These are phyloP conservation scores for Zygosaccharomyces siamensis DNA, from an alignment of 805 yeast genomes.

Conservation along the genomic window DNA sequence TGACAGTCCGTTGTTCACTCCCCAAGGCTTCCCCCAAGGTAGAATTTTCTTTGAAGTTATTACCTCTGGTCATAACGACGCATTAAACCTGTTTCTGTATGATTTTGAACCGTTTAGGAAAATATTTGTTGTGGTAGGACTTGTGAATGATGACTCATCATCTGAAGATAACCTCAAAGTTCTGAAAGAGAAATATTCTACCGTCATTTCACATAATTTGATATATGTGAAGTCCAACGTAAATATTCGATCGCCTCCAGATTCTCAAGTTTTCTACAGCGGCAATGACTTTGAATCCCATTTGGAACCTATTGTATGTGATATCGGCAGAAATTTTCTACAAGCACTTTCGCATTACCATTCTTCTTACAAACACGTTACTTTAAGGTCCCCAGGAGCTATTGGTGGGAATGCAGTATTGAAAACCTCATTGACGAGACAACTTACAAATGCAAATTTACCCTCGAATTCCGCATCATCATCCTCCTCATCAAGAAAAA, in stretches of 20 bases:
- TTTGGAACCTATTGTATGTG: conserved; percentile 66
- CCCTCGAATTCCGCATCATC: conserved; percentile 4
- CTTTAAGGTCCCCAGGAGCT: conserved; percentile 76
- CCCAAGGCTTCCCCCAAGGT: conserved; percentile 82
- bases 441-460: conserved; percentile 5
- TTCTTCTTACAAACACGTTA: conserved; percentile 68
- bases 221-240: conserved; percentile 18
- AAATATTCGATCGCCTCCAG: conserved; percentile 8
- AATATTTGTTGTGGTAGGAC: conserved; percentile 57
- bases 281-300: conserved; percentile 21
- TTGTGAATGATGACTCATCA: conserved; percentile 32
- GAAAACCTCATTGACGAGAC: conserved; percentile 34
- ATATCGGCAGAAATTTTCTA: conserved; percentile 60
- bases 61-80: conserved; percentile 39
- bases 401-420: conserved; percentile 47
- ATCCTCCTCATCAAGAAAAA: conserved; percentile 14
- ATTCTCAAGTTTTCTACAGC: conserved; percentile 2
- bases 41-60: conserved; percentile 56
- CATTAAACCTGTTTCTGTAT: conserved; percentile 61
- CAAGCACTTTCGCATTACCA: conserved; percentile 62
- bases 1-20: conserved; percentile 59
- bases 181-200: conserved; percentile 36
- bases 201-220: conserved; percentile 31
- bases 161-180: conserved; percentile 31
- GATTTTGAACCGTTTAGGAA: conserved; percentile 90